Conservation (phyloP, 2,329 filamentous ascomycete genomes). For the Pseudonectria buxi region DNA sequence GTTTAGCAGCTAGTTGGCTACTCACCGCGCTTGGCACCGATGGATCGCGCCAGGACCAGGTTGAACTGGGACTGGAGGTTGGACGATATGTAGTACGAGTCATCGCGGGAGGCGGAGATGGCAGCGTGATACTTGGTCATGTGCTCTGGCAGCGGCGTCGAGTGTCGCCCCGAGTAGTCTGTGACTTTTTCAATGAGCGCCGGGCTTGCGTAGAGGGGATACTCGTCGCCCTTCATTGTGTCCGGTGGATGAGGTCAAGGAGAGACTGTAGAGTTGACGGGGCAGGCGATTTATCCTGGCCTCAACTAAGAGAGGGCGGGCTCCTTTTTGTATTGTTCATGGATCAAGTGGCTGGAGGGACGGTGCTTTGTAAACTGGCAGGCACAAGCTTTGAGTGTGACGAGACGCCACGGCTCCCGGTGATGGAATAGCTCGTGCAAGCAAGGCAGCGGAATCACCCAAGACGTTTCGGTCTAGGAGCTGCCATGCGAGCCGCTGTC, state of each 20-base stretch:
- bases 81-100: conserved; percentile 34
- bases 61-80: conserved; percentile 36
- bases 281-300: no score
- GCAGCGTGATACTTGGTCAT: conserved; percentile 36
- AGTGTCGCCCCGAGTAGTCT: conserved; percentile 37
- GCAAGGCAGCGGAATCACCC: no score
- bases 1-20: not conserved
- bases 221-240: conserved; percentile 34
- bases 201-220: conserved; percentile 36
- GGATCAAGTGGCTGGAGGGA: no score
- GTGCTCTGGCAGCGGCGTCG: conserved; percentile 34
- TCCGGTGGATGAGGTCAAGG: not conserved
- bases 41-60: conserved; percentile 33
- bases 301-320: no score
- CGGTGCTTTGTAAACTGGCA: conserved; percentile 1
- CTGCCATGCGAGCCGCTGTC: no score
- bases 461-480: no score
- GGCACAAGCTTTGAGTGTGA: not conserved
- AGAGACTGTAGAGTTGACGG: no score
- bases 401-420: no score
- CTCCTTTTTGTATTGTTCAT: no score
- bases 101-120: conserved; percentile 16
- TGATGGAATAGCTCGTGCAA: no score
- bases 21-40: conserved; percentile 35
- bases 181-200: conserved; percentile 34